Evolutionary conservation across 805 yeast genomes (phyloP), one percentile per base, ranked within the genome.

Genomic region (Candida maesae): DNA sequence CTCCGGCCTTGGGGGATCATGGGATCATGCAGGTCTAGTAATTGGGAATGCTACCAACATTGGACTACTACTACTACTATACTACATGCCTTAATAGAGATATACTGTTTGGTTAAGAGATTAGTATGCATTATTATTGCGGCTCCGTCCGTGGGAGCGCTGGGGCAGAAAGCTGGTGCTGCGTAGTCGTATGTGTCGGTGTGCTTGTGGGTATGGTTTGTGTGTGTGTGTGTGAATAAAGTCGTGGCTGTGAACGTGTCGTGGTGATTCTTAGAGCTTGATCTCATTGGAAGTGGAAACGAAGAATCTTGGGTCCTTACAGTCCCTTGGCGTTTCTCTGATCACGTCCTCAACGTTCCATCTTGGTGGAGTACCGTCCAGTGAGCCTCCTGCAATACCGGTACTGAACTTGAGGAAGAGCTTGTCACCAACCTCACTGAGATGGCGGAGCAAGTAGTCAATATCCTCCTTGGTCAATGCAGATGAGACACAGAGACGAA

Each of bases 391-490:
- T 18, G 86, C 86, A 46, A 75, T 71, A 40, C 91, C 91, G 24
- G 88, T 77, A 55, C 86, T 76, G 55, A 82, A 79, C 60, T 89
- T 90, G 61, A 90, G 74, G 62, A 72, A 78, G 46, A 85, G 62
- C 55, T 69, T 67, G 54, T 86, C 93, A 39, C 96, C 98, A 38
- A 88, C 73, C 53, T 83, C 88, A 52, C 78, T 78, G 55, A 84
- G 74, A 55, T 77, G 81, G 38, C 75, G 73, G 52, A 90, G 69
- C 30, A 88, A 73, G 52, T 78, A 74, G 60, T 93, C 99, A 55
- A 93, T 76, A 64, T 93, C 99, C 55, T 85, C 91, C 66, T 93
- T 93, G 24, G 95, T 93, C 55, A 95, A 73, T 1, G 98, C 84
- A 0, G 97, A 70, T 40, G 95, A 84, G 53, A 93, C 82, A 71